Conservation (phyloP, 2,329 filamentous ascomycete genomes). For the Epichloe aotearoae region DNA sequence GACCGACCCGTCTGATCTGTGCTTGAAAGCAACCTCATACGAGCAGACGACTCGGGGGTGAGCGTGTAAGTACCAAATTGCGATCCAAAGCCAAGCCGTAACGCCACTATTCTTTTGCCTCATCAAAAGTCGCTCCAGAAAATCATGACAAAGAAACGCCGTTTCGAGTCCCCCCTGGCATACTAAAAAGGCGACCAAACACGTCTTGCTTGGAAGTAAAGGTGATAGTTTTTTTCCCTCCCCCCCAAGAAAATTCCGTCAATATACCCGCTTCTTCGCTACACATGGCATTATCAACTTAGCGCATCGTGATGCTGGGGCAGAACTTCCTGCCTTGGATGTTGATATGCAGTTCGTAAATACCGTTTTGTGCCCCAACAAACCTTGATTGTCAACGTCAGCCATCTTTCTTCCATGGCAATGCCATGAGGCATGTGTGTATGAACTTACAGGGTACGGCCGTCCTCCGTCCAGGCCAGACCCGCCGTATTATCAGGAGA, state of each 20-base stretch:
- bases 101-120: slow-evolving; percentile 1
- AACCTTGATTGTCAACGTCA: slow-evolving; percentile 30
- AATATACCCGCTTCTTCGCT: background rate
- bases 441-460: slow-evolving; percentile 40
- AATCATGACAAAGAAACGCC: background rate
- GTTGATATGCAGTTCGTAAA: slow-evolving; percentile 62
- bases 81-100: slow-evolving; percentile 1
- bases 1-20: background rate
- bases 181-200: background rate
- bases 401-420: background rate
- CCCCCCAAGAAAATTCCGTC: background rate
- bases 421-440: background rate
- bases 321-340: slow-evolving; percentile 45
- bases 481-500: slow-evolving; percentile 47
- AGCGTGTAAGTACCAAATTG: background rate
- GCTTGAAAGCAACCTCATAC: background rate
- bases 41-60: background rate
- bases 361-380: slow-evolving; percentile 55
- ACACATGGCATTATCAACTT: slow-evolving; percentile 8
- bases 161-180: background rate
- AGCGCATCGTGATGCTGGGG: slow-evolving; percentile 41
- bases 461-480: slow-evolving; percentile 48
- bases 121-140: background rate
- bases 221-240: background rate
- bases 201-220: background rate